Base-by-base conservation (phyloP, 495 filamentous ascomycete genomes). In the Aspergillus funiculosus region DNA sequence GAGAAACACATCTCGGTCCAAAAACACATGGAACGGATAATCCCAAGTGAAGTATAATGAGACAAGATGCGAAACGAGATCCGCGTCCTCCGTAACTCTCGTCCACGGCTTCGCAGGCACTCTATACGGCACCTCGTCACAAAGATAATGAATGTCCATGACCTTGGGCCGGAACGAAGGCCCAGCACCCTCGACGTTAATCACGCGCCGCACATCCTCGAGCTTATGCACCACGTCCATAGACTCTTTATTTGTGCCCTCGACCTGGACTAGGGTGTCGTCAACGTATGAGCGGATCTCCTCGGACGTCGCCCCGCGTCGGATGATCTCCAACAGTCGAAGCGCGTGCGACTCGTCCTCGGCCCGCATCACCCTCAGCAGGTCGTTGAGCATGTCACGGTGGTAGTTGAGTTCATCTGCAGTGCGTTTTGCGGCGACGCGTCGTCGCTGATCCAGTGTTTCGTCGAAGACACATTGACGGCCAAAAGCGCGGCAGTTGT, bases 31-130 rank as follows among this genome's bases (percentile, higher is more conserved):
- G 19, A 75, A 73, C n/a, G 72, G 67, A 49, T 75, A 74, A 50
- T 76, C 69, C 74, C 74, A 78, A 5, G 71, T 67, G 57, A 80
- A 78, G 52, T 75, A 80, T 2, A 74, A 40, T 18, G 70, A 73
- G 1, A 80, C 53, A 7, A 78, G 59, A 62, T 75, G 67, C 11
- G 74, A 76, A 5, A 80, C 75, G 30, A 80, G 55, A 22, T 72
- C 74, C 22, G 62, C 56, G 44, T 76, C 72, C 18, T 62, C 62
- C 0, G 74, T 77, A 5, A 78, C 69, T 7, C 31, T 61, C 6
- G 76, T 80, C 76, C 76, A 80, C 1, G 73, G 72, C 31, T 48
- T 53, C 15, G 73, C 69, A 4, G 70, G 71, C 0, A 78, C 69
- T 20, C 58, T 55, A 27, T 69, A 58, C 0, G 64, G 60, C 24